These are phyloP conservation scores for Macrolepiota dolichaula DNA, from an alignment of 768 basidiomycete genomes.

Conservation along the genomic window DNA sequence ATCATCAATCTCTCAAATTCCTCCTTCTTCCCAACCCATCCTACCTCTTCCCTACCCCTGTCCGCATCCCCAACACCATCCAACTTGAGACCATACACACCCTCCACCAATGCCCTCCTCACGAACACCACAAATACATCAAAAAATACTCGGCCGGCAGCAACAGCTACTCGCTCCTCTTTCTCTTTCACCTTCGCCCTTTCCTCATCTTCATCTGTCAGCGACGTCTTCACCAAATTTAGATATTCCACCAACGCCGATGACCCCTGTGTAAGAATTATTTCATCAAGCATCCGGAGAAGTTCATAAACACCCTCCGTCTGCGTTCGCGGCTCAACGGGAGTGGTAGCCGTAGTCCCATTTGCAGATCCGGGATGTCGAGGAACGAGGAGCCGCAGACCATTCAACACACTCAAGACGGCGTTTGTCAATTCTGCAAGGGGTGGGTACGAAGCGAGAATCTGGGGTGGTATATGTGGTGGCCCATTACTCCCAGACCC, in stretches of 20 bases:
- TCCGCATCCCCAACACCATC: background rate
- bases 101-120: constrained; percentile 65
- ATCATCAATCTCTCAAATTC: background rate
- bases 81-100: constrained; percentile 51
- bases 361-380: constrained; percentile 33
- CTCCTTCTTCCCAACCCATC: constrained; percentile 2
- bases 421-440: constrained; percentile 74
- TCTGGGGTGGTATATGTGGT: constrained; percentile 66
- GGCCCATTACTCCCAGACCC: constrained; percentile 20
- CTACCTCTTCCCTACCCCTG: background rate
- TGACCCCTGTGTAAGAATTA: constrained; percentile 12
- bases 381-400: constrained; percentile 78
- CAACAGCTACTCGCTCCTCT: constrained; percentile 34
- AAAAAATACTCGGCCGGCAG: constrained; percentile 56
- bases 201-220: constrained; percentile 4
- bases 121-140: constrained; percentile 68
- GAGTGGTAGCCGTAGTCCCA: background rate
- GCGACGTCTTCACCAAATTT: background rate
- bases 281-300: constrained; percentile 43
- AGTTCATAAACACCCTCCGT: constrained; percentile 35
- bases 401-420: constrained; percentile 71
- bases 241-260: background rate
- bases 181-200: constrained; percentile 17
- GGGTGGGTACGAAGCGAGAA: constrained; percentile 71
- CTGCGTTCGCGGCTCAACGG: background rate